Percentiles rank a stretch among this genome's conserved stretches.
These are phyloP conservation scores for Crithidia bombi DNA, from an alignment of 208 protist genomes.

Conservation along the genomic window DNA sequence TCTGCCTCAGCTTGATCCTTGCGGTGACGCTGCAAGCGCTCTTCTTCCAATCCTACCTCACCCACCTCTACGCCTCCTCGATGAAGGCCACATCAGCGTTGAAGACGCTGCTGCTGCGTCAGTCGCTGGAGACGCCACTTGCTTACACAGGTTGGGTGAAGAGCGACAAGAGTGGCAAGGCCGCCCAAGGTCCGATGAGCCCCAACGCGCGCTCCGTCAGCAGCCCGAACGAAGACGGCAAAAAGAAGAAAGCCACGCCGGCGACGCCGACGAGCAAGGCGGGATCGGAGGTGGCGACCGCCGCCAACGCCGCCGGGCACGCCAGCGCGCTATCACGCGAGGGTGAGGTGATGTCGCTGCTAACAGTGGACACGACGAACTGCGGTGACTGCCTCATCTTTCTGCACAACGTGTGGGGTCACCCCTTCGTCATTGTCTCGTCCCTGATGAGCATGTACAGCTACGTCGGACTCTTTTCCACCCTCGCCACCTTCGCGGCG, in stretches of 20 bases:
- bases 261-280: slow-evolving; percentile 10
- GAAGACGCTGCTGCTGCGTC: slow-evolving; percentile 64
- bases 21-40: slow-evolving; percentile 58
- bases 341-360: slow-evolving; percentile 59
- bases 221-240: slow-evolving; percentile 13
- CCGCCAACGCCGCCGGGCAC: not conserved
- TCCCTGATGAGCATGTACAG: slow-evolving; percentile 70
- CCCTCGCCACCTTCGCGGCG: slow-evolving; percentile 52
- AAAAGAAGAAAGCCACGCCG: slow-evolving; percentile 13
- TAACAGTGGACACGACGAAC: slow-evolving; percentile 66
- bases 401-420: slow-evolving; percentile 79
- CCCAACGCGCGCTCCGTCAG: slow-evolving; percentile 7
- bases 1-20: slow-evolving; percentile 51
- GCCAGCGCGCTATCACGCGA: slow-evolving; percentile 38
- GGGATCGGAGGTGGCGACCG: slow-evolving; percentile 4
- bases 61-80: slow-evolving; percentile 59
- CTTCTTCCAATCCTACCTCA: slow-evolving; percentile 73
- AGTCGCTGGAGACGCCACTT: slow-evolving; percentile 48
- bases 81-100: slow-evolving; percentile 62
- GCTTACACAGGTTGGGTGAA: slow-evolving; percentile 31
- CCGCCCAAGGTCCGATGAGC: slow-evolving; percentile 2
- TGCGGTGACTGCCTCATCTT: slow-evolving; percentile 72
- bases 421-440: slow-evolving; percentile 62
- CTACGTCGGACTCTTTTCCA: slow-evolving; percentile 68
- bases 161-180: slow-evolving; percentile 1